Conservation (phyloP, 495 filamentous ascomycete species). For the Aspergillus mulundensis region DNA sequence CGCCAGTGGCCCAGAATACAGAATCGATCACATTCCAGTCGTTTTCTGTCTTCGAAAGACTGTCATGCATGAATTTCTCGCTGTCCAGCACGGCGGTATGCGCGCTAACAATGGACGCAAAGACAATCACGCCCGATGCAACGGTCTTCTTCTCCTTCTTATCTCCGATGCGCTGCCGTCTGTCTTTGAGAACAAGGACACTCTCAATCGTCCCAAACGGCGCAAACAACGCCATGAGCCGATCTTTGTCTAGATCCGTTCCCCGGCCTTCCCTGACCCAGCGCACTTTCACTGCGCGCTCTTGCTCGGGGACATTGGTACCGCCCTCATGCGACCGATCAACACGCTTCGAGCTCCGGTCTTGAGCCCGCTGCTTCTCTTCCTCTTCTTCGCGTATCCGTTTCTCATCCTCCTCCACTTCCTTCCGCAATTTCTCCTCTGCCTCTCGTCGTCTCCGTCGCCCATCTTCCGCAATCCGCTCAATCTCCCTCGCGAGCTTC, state of each 20-base stretch:
- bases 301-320: constrained; percentile 49
- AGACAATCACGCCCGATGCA: constrained; percentile 54
- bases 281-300: constrained; percentile 57
- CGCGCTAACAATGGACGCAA: constrained; percentile 55
- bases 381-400: constrained; percentile 35
- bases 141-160: constrained; percentile 51
- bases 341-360: constrained; percentile 34
- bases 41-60: constrained; percentile 18
- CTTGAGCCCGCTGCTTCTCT: constrained; percentile 27
- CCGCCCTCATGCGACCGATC: constrained; percentile 40
- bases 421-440: constrained; percentile 44
- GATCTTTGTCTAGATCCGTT: constrained; percentile 40
- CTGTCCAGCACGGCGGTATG: constrained; percentile 57
- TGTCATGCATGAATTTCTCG: constrained; percentile 35
- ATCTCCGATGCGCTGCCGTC: constrained; percentile 47
- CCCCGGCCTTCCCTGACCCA: constrained; percentile 50
- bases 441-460: constrained; percentile 48
- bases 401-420: constrained; percentile 48
- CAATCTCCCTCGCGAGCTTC: constrained; percentile 56
- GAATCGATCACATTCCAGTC: constrained; percentile 49
- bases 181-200: constrained; percentile 51
- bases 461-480: constrained; percentile 61
- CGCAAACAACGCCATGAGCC: constrained; percentile 42
- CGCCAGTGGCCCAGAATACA: constrained; percentile 54
- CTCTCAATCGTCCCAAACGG: constrained; percentile 56